Conservation (phyloP, 257 asterid species). For the Penstemon barbatus region DNA sequence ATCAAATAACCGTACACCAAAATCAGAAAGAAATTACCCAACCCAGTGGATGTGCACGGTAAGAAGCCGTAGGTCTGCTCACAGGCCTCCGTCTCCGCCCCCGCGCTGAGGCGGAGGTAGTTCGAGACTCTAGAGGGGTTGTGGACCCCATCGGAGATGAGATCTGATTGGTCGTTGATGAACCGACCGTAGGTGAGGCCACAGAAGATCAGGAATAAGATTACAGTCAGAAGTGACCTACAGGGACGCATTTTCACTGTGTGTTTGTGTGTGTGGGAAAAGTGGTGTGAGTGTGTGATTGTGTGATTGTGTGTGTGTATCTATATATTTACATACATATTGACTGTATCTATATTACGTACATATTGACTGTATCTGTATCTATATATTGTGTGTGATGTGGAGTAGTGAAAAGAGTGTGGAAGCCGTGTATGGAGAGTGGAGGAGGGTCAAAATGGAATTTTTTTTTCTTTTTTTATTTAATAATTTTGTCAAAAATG, state of each 20-base stretch:
- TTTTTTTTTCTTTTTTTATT: too few species aligned
- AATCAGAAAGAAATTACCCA: constrained; percentile 72
- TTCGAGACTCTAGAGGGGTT: constrained; percentile 9
- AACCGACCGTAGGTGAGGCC: constrained; percentile 47
- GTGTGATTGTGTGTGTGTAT: not conserved
- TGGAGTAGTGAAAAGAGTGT: not conserved
- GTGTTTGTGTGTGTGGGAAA: not conserved
- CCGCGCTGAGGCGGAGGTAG: constrained; percentile 43
- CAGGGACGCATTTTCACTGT: not conserved
- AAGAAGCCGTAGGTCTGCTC: constrained; percentile 87
- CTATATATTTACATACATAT: not conserved
- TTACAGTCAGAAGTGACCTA: not conserved
- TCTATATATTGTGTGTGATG: not conserved
- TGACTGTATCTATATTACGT: not conserved
- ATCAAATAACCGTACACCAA: constrained; percentile 78
- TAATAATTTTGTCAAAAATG: too few species aligned
- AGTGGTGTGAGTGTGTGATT: not conserved
- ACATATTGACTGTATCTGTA: not conserved
- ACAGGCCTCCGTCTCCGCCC: constrained; percentile 51
- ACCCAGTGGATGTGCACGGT: constrained; percentile 76
- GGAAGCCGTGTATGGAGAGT: constrained; percentile 6
- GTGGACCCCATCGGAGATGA: constrained; percentile 47
- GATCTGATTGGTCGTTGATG: constrained; percentile 50
- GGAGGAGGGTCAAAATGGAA: not conserved
- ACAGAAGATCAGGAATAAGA: constrained; percentile 44